Percentiles rank a stretch among this genome's conserved stretches.
Conservation (phyloP, 2,329 filamentous ascomycete species). For the Neopestalotiopsis clavispora region DNA sequence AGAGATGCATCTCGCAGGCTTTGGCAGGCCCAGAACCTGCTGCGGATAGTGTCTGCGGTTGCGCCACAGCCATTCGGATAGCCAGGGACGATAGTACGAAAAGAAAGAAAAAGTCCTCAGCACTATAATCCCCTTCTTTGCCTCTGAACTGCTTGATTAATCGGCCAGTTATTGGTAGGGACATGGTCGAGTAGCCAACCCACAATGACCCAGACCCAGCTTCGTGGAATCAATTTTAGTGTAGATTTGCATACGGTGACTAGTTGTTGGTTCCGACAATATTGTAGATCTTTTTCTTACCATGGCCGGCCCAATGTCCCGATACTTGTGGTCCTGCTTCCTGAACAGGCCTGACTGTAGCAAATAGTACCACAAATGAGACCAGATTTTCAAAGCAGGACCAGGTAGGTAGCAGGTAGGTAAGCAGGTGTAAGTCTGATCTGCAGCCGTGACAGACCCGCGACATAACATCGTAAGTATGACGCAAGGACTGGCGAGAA, state of each 20-base stretch:
- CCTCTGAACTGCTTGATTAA: not conserved
- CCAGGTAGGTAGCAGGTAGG: not conserved
- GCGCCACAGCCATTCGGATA: not conserved
- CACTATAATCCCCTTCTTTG: not conserved
- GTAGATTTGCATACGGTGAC: not conserved
- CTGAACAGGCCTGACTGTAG: not conserved
- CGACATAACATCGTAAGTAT: not conserved
- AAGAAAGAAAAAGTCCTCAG: not conserved
- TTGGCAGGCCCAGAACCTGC: not conserved
- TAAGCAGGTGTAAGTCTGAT: too few species aligned
- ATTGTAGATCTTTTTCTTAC: not conserved
- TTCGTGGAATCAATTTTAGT: not conserved
- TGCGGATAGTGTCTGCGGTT: not conserved
- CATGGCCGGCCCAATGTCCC: not conserved
- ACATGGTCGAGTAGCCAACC: too few species aligned
- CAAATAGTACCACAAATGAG: slow-evolving; percentile 1
- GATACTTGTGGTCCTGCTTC: not conserved
- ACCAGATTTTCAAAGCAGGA: not conserved
- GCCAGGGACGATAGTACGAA: not conserved
- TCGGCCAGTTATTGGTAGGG: too few species aligned
- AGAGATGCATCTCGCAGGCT: not conserved
- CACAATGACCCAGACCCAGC: not conserved
- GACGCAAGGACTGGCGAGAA: not conserved
- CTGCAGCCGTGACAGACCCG: not conserved
- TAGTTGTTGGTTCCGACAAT: not conserved